phyloP scores from a whole-genome alignment of 805 yeast species.

The Starmerella stellata region DNA sequence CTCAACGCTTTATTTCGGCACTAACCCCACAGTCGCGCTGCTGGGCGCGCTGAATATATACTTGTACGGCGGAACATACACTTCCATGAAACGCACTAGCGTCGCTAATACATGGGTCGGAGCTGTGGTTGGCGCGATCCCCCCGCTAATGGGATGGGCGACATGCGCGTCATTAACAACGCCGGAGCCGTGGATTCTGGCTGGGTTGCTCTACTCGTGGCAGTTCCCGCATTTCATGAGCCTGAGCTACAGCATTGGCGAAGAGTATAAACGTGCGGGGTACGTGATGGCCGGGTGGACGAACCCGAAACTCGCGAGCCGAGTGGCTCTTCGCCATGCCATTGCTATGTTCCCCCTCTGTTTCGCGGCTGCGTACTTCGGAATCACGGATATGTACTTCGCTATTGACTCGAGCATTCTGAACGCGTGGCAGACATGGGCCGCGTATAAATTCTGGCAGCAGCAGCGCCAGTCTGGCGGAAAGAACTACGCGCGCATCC shows the following conservation, averaged over 20 bases:
- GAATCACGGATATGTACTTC: constrained; percentile 67
- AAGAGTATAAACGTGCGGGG: constrained; percentile 81
- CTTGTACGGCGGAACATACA: constrained; percentile 77
- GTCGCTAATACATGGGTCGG: constrained; percentile 96
- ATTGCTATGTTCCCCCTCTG: constrained; percentile 89
- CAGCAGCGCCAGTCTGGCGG: constrained; percentile 39
- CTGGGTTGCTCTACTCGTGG: constrained; percentile 85
- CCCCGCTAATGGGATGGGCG: constrained; percentile 99
- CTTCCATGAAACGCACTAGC: constrained; percentile 68
- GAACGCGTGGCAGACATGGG: constrained; percentile 70
- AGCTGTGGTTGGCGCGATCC: constrained; percentile 95
- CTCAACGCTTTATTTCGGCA: constrained; percentile 52
- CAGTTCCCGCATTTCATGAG: constrained; percentile 97
- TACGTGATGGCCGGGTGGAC: constrained; percentile 95
- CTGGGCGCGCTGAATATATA: constrained; percentile 68
- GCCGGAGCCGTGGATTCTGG: constrained; percentile 92
- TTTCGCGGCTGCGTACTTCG: constrained; percentile 57
- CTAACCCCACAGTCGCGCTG: constrained; percentile 64
- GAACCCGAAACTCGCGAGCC: constrained; percentile 76
- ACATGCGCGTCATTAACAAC: constrained; percentile 47
- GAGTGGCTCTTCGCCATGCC: constrained; percentile 83
- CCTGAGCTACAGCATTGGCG: constrained; percentile 67
- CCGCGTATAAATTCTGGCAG: constrained; percentile 68
- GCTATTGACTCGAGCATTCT: constrained; percentile 63
- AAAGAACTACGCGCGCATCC: constrained; percentile 54